Percentiles rank a stretch among this genome's conserved stretches.
Evolutionary conservation across 495 filamentous ascomycete species (phyloP).

Genomic region (Bryoglossum gracile): DNA sequence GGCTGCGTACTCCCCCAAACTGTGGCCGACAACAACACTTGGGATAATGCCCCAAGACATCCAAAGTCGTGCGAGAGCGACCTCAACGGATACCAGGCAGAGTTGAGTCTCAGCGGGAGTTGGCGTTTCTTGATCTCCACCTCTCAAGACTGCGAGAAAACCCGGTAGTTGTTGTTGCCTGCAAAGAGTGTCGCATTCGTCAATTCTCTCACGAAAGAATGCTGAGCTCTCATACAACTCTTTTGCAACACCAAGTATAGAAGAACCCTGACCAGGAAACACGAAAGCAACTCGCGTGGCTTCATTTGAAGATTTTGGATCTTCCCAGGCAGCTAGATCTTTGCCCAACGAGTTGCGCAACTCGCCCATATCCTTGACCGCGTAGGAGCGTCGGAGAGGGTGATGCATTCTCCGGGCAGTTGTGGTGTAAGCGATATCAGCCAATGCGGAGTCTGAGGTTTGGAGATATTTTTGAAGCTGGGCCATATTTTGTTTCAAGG

Average conservation of each 20-base stretch:
- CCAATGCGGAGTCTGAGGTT: neutral
- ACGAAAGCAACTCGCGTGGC: neutral
- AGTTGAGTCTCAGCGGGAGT: constrained; percentile 56
- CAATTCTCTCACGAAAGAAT: neutral
- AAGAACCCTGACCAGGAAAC: neutral
- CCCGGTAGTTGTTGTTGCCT: neutral
- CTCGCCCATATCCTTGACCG: neutral
- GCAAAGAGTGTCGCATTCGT: neutral
- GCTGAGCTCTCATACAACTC: constrained; percentile 27
- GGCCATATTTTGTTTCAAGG: neutral
- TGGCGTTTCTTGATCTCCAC: constrained; percentile 18
- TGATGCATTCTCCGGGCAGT: neutral
- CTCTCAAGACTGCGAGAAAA: neutral
- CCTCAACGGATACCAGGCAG: constrained; percentile 38
- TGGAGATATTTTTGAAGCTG: neutral
- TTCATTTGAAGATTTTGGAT: neutral
- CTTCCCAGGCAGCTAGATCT: neutral
- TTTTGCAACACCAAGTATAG: constrained; percentile 50
- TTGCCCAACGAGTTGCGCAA: neutral
- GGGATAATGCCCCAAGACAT: constrained; percentile 66
- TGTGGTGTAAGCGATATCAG: neutral
- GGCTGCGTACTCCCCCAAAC: constrained; percentile 81
- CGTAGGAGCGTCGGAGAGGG: neutral
- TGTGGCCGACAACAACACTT: constrained; percentile 73
- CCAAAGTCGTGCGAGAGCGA: constrained; percentile 78